Base-by-base conservation (phyloP, 331 rosid species). In the Malus hybrid region DNA sequence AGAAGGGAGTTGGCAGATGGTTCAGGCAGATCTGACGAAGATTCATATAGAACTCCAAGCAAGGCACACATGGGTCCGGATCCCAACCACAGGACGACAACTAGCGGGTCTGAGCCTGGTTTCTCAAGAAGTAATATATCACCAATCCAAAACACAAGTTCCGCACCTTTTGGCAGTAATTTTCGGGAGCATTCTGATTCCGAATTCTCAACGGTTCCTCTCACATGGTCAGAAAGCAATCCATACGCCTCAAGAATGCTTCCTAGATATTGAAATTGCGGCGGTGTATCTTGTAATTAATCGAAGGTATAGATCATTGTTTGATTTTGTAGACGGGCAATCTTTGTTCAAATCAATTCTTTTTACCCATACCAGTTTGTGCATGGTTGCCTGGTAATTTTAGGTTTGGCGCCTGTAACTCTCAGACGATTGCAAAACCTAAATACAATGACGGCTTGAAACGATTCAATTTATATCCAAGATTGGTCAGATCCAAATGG, bases 161-260 rank as follows among this genome's bases (percentile, higher is more conserved):
- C 86, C 44, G n/a, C 60, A 5, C 81, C 81, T 10, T 76, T 78
- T 34, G 83, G 61, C 15, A 79, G 84, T 69, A 86, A 84, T 71
- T 80, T 86, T 70, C 83, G 78, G 9, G 97, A 88, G 70, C 88
- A 86, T 66, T 67, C 84, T 16, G 91, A 90, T 78, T 87, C 97
- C 0, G 97, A 94, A 79, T 92, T 94, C 85, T 92, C 97, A n/a
- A 87, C 96, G 0, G 96, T 94, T 67, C 96, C 97, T 80, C 97
- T 92, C 72, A 83, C 96, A 31, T 80, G 93, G 2, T 77, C 96
- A 18, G 93, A 90, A 77, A 85, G 83, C 87, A 86, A 70, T 77
- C 78, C 80, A 67, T 46, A 79, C 27, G 80, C 78, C 80, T 79
- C 89, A 46, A 86, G 80, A 80, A 63, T 7, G 65, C 85, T 78